Percentiles rank a stretch among this genome's conserved stretches.
These are phyloP conservation scores for Citeromyces matritensis DNA, from an alignment of 805 yeast genomes.

Conservation along the genomic window DNA sequence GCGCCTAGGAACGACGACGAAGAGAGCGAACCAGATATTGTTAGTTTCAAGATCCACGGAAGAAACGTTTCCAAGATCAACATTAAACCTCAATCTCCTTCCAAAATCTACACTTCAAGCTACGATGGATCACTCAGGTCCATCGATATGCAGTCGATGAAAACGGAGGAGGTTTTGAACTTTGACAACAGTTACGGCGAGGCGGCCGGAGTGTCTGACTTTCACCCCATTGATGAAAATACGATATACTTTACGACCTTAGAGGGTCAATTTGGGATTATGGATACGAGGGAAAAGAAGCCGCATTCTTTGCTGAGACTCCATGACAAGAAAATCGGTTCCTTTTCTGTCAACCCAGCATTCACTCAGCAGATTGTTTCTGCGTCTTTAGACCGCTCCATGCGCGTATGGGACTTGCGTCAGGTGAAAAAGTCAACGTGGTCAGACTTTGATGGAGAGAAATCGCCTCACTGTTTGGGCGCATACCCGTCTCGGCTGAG, in stretches of 20 bases:
- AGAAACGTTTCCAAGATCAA: constrained; percentile 54
- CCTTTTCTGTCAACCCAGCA: constrained; percentile 67
- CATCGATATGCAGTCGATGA: constrained; percentile 48
- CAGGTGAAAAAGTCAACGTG: constrained; percentile 28
- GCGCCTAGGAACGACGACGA: constrained; percentile 18
- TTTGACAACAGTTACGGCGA: constrained; percentile 36
- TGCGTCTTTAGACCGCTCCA: constrained; percentile 75
- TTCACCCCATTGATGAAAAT: constrained; percentile 41
- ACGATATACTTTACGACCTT: constrained; percentile 62
- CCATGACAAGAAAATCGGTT: constrained; percentile 88
- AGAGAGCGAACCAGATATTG: constrained; percentile 31
- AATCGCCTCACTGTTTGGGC: constrained; percentile 39
- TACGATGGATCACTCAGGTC: constrained; percentile 81
- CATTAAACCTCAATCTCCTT: constrained; percentile 30
- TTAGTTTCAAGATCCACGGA: constrained; percentile 62
- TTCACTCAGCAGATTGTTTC: constrained; percentile 58
- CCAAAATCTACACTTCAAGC: constrained; percentile 52
- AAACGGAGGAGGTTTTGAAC: constrained; percentile 47
- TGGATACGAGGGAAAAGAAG: constrained; percentile 41
- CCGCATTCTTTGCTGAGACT: constrained; percentile 31
- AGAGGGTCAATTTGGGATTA: constrained; percentile 62
- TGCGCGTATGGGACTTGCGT: constrained; percentile 82
- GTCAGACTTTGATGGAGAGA: constrained; percentile 36
- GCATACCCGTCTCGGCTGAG: constrained; percentile 64
- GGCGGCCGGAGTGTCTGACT: constrained; percentile 62